Evolutionary conservation across 108 stramenopile genomes (phyloP), one percentile per base, ranked within the genome.

Genomic region (Cyclotella cryptica): DNA sequence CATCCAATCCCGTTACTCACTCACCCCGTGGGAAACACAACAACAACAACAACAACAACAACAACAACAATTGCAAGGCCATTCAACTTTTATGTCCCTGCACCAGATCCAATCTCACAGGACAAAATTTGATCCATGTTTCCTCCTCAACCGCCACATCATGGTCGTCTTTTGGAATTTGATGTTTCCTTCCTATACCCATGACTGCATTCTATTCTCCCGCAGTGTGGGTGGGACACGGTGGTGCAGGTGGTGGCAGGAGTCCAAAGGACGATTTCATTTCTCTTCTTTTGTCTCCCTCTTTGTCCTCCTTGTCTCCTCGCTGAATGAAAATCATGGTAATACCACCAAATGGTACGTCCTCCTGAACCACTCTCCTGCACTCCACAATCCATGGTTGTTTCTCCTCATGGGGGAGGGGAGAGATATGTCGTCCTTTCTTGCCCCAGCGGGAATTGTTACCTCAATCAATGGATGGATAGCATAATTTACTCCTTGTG

Each of bases 341-440:
- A 42, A 30, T 27, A 72, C 27, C 60, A 74, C 51, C 7, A 29
- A 55, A 80, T 95, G 94, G 78, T 86, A 29, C 82, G 91, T 19
- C 74, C 88, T 6, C 92, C 94, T 22, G 92, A 93, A 84, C 62
- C 87, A 21, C 52, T 95, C 53, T 77, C 85, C 39, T 45, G 76
- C 80, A 49, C 74, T 80, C 39, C 44, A 42, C 55, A 78, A 67
- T 82, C 77, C 3, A 65, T 83, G 72, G 60, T 77, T 13, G 73
- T 88, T 17, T 91, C 90, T 4, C 89, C 88, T 12, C 88, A 35
- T 6, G 35, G 89, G 80, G 94, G 94, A n/a, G n/a, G n/a, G n/a
- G n/a, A n/a, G 40, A 39, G 81, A 46, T 90, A 88, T 65, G 52
- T 93, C 41, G 84, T 86, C 19, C 88, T 87, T 7, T 91, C 90